phyloP scores from a whole-genome alignment of 2,329 filamentous ascomycete species.

The Cadophora luteo-olivacea region DNA sequence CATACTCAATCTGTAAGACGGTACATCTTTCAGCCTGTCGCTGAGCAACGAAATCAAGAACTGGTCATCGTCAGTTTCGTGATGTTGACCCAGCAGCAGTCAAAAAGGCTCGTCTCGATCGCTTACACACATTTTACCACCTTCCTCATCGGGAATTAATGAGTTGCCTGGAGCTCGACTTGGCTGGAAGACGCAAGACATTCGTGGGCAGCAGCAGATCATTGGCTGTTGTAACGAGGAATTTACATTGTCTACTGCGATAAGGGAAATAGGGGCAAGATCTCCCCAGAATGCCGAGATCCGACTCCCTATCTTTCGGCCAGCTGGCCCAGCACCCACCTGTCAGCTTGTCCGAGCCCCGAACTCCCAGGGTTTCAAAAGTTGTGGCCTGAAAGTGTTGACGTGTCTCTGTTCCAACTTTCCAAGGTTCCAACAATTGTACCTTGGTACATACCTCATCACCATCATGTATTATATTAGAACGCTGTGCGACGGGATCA shows the following conservation, averaged over 20 bases:
- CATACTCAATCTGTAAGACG: not conserved
- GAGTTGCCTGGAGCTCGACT: not conserved
- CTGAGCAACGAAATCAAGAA: slow-evolving; percentile 2
- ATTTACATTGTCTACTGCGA: not conserved
- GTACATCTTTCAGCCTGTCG: slow-evolving; percentile 5
- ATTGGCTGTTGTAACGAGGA: not conserved
- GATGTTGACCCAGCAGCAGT: not conserved
- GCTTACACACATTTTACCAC: not conserved
- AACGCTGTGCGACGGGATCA: not conserved
- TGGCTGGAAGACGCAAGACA: not conserved
- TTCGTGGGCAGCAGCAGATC: not conserved
- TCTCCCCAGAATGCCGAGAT: not conserved
- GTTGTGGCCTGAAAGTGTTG: slow-evolving; percentile 13
- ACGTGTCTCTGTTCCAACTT: not conserved
- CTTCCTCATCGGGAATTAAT: slow-evolving; percentile 3
- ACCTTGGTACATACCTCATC: not conserved
- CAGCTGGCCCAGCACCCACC: not conserved
- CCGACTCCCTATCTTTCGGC: not conserved
- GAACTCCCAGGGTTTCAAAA: slow-evolving; percentile 6
- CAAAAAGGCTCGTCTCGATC: not conserved
- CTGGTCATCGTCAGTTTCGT: not conserved
- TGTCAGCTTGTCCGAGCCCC: slow-evolving; percentile 10
- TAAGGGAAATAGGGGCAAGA: not conserved
- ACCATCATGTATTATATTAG: not conserved
- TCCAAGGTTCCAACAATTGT: slow-evolving; percentile 2